Evolutionary conservation across 2,329 filamentous ascomycete genomes (phyloP).

Genomic region (Clarireedia homoeocarpa): DNA sequence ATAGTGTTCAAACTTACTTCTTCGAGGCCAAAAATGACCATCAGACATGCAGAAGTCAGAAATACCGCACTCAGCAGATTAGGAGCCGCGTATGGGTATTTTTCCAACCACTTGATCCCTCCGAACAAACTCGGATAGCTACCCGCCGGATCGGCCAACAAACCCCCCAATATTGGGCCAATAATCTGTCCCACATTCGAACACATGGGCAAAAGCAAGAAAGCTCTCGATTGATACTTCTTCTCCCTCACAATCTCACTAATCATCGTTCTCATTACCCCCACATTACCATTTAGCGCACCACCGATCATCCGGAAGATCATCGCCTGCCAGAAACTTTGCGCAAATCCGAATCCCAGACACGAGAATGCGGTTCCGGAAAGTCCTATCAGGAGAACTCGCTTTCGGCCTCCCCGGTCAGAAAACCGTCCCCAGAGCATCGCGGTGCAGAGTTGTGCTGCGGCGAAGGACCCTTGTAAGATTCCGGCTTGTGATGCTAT

Average conservation of each 20-base stretch:
- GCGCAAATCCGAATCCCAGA: constrained; percentile 62
- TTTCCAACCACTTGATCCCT: constrained; percentile 33
- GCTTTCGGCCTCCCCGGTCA: constrained; percentile 51
- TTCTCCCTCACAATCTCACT: constrained; percentile 65
- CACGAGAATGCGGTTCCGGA: constrained; percentile 55
- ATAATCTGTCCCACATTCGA: constrained; percentile 50
- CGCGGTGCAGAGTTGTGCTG: constrained; percentile 61
- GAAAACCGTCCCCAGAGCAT: constrained; percentile 61
- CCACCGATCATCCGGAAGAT: constrained; percentile 56
- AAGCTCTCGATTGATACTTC: constrained; percentile 39
- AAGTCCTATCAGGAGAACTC: constrained; percentile 55
- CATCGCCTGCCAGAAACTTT: constrained; percentile 49
- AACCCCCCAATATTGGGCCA: constrained; percentile 36
- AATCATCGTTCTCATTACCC: constrained; percentile 69
- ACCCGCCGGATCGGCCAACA: constrained; percentile 36
- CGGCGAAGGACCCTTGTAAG: constrained; percentile 57
- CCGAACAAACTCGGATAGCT: constrained; percentile 34
- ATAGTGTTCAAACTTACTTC: constrained; percentile 17
- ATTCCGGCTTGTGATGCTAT: constrained; percentile 63
- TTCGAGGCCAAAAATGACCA: constrained; percentile 32
- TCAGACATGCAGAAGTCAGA: constrained; percentile 26
- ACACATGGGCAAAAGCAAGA: constrained; percentile 48
- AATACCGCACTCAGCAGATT: constrained; percentile 34
- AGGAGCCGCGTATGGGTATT: constrained; percentile 38
- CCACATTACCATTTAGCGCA: constrained; percentile 63